Evolutionary conservation across 1,139 yeast species (phyloP).

Genomic region (Yamadazyma mexicana): DNA sequence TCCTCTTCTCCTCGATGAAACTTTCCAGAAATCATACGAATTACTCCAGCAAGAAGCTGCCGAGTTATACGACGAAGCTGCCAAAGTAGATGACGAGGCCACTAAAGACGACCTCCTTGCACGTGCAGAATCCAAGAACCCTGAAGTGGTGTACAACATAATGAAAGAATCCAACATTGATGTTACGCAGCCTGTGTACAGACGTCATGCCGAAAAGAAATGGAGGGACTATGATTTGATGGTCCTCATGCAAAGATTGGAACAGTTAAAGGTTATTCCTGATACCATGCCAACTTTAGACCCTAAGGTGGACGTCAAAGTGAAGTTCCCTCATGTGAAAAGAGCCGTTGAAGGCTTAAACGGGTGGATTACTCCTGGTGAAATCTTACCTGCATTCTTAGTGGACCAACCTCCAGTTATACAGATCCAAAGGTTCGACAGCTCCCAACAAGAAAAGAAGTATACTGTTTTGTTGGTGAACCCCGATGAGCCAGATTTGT

Average conservation of each 20-base stretch:
- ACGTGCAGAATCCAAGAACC: conserved; percentile 67
- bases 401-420: conserved; percentile 75
- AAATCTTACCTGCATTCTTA: conserved; percentile 66
- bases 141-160: conserved; percentile 77
- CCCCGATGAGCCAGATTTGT: conserved; percentile 87
- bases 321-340: conserved; percentile 73
- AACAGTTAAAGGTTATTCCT: conserved; percentile 82
- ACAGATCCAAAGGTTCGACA: conserved; percentile 71
- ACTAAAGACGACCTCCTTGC: conserved; percentile 24
- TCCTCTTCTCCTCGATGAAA: conserved; percentile 69
- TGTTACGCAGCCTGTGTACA: conserved; percentile 73
- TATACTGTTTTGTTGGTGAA: conserved; percentile 83
- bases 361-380: conserved; percentile 80
- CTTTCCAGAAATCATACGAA: conserved; percentile 68
- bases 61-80: conserved; percentile 21
- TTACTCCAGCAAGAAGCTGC: conserved; percentile 50
- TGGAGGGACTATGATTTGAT: conserved; percentile 74
- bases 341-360: conserved; percentile 37
- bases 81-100: conserved; percentile 12
- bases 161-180: conserved; percentile 54
- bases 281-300: conserved; percentile 88
- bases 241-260: conserved; percentile 85
- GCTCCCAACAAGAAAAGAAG: conserved; percentile 24
- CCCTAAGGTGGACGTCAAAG: conserved; percentile 75
- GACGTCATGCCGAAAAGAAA: conserved; percentile 62